Conservation (phyloP, 2,329 filamentous ascomycete genomes). For the Pyrenophora teres region DNA sequence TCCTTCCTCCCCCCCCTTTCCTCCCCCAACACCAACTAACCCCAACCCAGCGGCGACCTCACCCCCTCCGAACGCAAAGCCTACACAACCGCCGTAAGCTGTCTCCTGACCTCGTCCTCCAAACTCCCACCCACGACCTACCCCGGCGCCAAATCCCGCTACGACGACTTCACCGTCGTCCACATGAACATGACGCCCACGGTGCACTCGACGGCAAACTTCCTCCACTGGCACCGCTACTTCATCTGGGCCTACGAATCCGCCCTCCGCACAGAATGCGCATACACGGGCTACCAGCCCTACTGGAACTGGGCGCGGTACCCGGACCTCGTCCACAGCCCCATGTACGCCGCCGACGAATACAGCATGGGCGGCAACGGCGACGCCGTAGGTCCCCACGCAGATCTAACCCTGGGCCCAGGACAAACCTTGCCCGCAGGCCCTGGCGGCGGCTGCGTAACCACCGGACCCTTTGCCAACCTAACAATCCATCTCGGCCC, state of each 20-base stretch:
- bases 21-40: too few species aligned
- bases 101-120: conserved; percentile 33
- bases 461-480: conserved; percentile 57
- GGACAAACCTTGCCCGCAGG: conserved; percentile 51
- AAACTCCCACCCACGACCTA: conserved; percentile 33
- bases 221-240: conserved; percentile 50
- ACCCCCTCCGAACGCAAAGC: conserved; percentile 37
- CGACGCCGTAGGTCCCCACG: conserved; percentile 29
- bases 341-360: conserved; percentile 61
- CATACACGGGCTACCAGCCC: conserved; percentile 49
- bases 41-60: conserved; percentile 28
- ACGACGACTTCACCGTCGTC: conserved; percentile 44
- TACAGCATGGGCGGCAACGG: conserved; percentile 57
- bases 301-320: conserved; percentile 62
- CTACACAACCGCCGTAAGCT: conserved; percentile 43
- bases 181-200: conserved; percentile 41
- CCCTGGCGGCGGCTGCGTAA: conserved; percentile 62
- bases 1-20: conserved; percentile 9
- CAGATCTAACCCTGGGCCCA: conserved; percentile 17
- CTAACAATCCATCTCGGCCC: conserved; percentile 54
- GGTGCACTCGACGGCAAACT: conserved; percentile 39
- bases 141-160: conserved; percentile 39
- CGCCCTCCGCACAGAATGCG: conserved; percentile 49
- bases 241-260: conserved; percentile 51
- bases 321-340: conserved; percentile 52